phyloP scores from a whole-genome alignment of 2,329 filamentous ascomycete species.

The Aspergillus sojae region DNA sequence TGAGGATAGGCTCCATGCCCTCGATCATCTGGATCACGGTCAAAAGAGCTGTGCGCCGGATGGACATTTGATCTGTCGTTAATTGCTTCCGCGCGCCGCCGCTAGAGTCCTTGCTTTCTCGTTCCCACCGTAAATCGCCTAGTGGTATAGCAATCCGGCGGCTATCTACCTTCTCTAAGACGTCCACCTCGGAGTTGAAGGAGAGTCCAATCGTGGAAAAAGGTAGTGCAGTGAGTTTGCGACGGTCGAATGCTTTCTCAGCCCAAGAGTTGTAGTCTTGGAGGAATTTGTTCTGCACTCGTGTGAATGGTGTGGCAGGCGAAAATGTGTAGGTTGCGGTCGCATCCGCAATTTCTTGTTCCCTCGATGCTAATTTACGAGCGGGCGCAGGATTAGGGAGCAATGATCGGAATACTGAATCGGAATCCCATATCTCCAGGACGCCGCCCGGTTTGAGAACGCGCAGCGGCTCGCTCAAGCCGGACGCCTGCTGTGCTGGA shows the following conservation, averaged over 20 bases:
- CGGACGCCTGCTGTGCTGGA: conserved; percentile 54
- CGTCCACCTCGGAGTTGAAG: conserved; percentile 78
- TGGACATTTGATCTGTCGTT: conserved; percentile 69
- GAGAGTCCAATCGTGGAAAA: conserved; percentile 77
- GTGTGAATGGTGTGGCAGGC: conserved; percentile 77
- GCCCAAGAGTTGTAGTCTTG: conserved; percentile 85
- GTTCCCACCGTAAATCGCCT: conserved; percentile 84
- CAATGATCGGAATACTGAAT: conserved; percentile 80
- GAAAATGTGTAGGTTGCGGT: conserved; percentile 83
- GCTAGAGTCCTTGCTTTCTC: conserved; percentile 54
- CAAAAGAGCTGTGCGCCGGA: conserved; percentile 77
- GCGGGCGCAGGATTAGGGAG: conserved; percentile 72
- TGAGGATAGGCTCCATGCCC: conserved; percentile 78
- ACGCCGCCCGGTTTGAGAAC: conserved; percentile 76
- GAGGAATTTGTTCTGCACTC: conserved; percentile 78
- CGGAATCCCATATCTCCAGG: conserved; percentile 87
- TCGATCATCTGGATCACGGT: conserved; percentile 83
- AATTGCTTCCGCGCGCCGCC: conserved; percentile 52
- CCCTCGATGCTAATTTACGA: conserved; percentile 60
- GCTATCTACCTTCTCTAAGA: conserved; percentile 68
- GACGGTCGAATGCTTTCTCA: conserved; percentile 70
- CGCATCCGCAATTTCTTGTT: conserved; percentile 64
- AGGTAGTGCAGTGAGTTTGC: conserved; percentile 72
- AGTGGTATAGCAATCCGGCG: conserved; percentile 85
- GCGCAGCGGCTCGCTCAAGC: conserved; percentile 75